Conservation (phyloP, 2,329 filamentous ascomycete genomes). For the Xylaria sp. region DNA sequence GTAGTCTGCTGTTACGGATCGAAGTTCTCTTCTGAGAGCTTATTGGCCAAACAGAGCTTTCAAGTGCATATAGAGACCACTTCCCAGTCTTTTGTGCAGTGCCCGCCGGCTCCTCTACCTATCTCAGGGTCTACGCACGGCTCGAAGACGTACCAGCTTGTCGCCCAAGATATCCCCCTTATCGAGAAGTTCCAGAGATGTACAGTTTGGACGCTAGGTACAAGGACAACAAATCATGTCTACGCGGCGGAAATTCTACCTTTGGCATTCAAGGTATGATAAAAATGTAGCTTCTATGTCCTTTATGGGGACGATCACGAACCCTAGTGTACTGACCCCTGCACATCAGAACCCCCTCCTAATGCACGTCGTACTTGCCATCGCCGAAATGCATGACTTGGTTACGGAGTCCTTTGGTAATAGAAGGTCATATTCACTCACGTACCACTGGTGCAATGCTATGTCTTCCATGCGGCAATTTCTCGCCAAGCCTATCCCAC, state of each 20-base stretch:
- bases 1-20: constrained; percentile 22
- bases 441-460: constrained; percentile 18
- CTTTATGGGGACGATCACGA: background rate
- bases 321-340: background rate
- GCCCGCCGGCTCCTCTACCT: constrained; percentile 18
- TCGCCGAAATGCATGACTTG: background rate
- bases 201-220: constrained; percentile 50
- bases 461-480: constrained; percentile 9
- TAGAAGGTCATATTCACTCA: background rate
- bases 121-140: constrained; percentile 31
- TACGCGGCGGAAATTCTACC: constrained; percentile 42
- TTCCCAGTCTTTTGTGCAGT: constrained; percentile 44
- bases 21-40: constrained; percentile 20
- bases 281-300: too few relatives aligned
- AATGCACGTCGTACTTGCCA: background rate
- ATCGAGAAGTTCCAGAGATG: constrained; percentile 51
- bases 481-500: background rate
- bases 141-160: constrained; percentile 40
- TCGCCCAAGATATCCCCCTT: constrained; percentile 42
- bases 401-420: background rate
- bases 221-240: constrained; percentile 36
- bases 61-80: background rate
- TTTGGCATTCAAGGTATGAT: constrained; percentile 13
- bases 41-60: constrained; percentile 12
- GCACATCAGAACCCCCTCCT: background rate